Evolutionary conservation across 2,329 filamentous ascomycete genomes (phyloP).

Genomic region (Immersiporthe knoxdaviesiana): DNA sequence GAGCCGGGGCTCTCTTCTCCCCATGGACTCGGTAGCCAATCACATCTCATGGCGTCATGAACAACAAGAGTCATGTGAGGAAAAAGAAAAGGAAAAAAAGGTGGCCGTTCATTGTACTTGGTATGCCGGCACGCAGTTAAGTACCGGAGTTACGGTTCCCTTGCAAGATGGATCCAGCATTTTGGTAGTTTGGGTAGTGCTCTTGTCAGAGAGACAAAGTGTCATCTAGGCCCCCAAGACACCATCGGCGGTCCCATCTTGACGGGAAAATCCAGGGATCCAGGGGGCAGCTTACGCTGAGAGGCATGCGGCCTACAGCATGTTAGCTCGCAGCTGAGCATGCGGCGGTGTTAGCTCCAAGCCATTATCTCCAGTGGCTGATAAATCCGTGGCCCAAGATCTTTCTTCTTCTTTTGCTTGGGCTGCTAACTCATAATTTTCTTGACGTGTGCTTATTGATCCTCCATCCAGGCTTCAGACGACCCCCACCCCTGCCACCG

Average conservation of each 20-base stretch:
- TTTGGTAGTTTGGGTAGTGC: not conserved
- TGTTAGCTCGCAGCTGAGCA: not conserved
- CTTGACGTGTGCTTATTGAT: constrained; percentile 5
- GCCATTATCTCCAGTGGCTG: constrained; percentile 11
- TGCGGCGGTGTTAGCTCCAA: constrained; percentile 8
- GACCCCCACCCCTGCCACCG: no score
- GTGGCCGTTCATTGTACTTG: no score
- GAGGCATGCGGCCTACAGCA: not conserved
- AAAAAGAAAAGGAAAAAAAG: no score
- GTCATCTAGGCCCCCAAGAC: not conserved
- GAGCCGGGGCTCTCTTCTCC: not conserved
- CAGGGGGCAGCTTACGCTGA: not conserved
- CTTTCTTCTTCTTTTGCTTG: no score
- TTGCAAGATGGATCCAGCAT: not conserved
- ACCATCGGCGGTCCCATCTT: no score
- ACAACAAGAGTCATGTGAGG: not conserved
- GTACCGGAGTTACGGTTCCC: constrained; percentile 14
- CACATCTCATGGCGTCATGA: not conserved
- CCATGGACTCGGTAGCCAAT: constrained; percentile 11
- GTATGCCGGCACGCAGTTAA: constrained; percentile 21
- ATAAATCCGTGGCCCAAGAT: constrained; percentile 11
- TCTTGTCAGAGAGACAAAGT: constrained; percentile 18
- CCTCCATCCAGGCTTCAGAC: not conserved
- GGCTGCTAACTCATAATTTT: not conserved
- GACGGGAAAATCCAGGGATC: not conserved